phyloP scores from a whole-genome alignment of 768 basidiomycete genomes.

The Tylopilus cervinicoccineus region DNA sequence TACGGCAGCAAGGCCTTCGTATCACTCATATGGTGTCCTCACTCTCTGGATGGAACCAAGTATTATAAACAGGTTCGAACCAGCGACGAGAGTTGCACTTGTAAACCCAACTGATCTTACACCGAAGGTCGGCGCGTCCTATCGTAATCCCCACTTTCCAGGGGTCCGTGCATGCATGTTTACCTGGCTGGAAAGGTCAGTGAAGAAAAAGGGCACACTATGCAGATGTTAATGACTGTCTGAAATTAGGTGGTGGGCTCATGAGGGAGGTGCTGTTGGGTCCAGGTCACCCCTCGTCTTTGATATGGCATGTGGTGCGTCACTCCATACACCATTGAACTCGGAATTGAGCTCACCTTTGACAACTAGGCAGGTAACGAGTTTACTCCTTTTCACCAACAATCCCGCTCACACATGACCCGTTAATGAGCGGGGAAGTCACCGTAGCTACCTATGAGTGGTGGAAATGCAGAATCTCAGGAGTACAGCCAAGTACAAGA shows the following conservation, averaged over 20 bases:
- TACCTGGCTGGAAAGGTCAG: constrained; percentile 49
- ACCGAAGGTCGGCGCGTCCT: constrained; percentile 52
- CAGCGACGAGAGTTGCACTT: not conserved
- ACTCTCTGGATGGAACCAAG: constrained; percentile 9
- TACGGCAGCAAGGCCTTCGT: constrained; percentile 21
- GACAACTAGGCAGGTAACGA: constrained; percentile 23
- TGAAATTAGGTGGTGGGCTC: constrained; percentile 23
- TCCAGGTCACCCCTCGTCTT: constrained; percentile 22
- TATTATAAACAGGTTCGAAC: constrained; percentile 28
- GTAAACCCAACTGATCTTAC: not conserved
- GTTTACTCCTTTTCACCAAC: constrained; percentile 15
- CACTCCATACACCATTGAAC: not conserved
- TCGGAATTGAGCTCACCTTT: not conserved
- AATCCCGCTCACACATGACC: constrained; percentile 11
- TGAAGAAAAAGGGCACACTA: not conserved
- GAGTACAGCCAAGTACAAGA: constrained; percentile 19
- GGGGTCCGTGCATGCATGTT: constrained; percentile 55
- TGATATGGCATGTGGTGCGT: constrained; percentile 30
- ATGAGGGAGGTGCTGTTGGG: constrained; percentile 10
- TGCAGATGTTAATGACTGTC: constrained; percentile 13
- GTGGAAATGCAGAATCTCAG: constrained; percentile 41
- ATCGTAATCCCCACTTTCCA: constrained; percentile 72
- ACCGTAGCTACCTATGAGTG: constrained; percentile 59
- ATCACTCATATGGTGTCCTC: not conserved
- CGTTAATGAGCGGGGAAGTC: constrained; percentile 52